phyloP scores from a whole-genome alignment of 495 filamentous ascomycete genomes.

The Amniculicola lignicola region DNA sequence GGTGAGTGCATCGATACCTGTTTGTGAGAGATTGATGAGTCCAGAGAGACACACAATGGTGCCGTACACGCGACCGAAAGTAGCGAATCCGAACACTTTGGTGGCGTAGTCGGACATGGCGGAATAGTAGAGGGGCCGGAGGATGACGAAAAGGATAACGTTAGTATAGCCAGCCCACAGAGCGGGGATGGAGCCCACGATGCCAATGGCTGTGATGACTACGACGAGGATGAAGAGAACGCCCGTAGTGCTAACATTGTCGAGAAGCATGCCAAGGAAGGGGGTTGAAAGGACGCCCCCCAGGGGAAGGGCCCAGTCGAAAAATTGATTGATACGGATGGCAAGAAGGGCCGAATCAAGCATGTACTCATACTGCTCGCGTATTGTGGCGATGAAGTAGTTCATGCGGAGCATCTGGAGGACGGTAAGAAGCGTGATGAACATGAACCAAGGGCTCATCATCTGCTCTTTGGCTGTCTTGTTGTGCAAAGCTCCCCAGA shows the following conservation, averaged over 20 bases:
- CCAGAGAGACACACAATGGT: conserved; percentile 84
- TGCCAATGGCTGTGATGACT: conserved; percentile 69
- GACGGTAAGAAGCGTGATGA: conserved; percentile 82
- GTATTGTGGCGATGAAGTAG: conserved; percentile 90
- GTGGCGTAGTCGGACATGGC: conserved; percentile 78
- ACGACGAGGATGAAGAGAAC: conserved; percentile 68
- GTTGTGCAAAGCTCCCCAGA: conserved; percentile 87
- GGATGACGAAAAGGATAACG: conserved; percentile 73
- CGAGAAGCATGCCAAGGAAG: conserved; percentile 79
- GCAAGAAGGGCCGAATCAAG: conserved; percentile 57
- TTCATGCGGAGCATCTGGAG: conserved; percentile 96
- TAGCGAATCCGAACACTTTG: conserved; percentile 92
- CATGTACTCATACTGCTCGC: conserved; percentile 78
- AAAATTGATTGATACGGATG: conserved; percentile 69
- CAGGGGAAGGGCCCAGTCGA: conserved; percentile 81
- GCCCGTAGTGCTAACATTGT: conserved; percentile 66
- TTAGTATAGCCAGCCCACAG: conserved; percentile 72
- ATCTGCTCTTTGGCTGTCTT: conserved; percentile 70
- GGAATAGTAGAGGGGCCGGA: conserved; percentile 72
- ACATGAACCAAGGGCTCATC: conserved; percentile 74
- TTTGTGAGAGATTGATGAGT: conserved; percentile 79
- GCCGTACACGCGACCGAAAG: conserved; percentile 91
- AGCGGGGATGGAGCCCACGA: conserved; percentile 67
- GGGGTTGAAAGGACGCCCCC: conserved; percentile 80
- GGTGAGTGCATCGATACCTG: conserved; percentile 73